A percentile compares a stretch with the other conserved stretches of the same genome.
Evolutionary conservation across 768 basidiomycete genomes (phyloP).

Genomic region (Collybia nuda): DNA sequence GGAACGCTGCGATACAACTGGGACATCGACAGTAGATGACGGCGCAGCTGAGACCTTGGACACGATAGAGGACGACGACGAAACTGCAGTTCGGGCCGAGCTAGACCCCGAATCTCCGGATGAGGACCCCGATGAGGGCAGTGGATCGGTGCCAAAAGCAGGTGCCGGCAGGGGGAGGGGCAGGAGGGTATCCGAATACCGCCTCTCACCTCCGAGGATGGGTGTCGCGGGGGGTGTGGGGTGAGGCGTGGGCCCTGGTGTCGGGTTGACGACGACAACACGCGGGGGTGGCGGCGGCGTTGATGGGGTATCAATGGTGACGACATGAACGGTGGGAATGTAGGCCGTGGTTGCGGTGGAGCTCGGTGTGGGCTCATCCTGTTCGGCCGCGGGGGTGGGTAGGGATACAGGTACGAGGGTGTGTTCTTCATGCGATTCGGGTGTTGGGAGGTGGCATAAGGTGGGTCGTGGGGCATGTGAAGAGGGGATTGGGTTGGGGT

Average conservation of each 20-base stretch:
- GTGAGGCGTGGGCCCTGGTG: constrained; percentile 74
- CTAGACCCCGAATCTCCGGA: not conserved
- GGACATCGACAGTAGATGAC: too few species aligned
- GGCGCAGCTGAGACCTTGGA: not conserved
- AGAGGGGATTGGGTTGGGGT: constrained; percentile 7
- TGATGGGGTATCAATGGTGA: constrained; percentile 2
- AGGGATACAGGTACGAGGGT: not conserved
- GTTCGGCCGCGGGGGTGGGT: constrained; percentile 1
- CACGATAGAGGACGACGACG: not conserved
- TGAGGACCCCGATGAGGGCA: not conserved
- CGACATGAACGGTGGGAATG: not conserved
- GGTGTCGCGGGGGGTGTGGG: constrained; percentile 81
- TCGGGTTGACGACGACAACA: constrained; percentile 72
- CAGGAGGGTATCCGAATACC: not conserved
- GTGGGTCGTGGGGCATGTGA: not conserved
- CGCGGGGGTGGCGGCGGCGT: constrained; percentile 37
- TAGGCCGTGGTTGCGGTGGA: not conserved
- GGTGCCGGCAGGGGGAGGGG: not conserved
- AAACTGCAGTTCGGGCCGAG: not conserved
- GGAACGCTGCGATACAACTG: not conserved
- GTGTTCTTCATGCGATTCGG: not conserved
- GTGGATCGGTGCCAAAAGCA: not conserved
- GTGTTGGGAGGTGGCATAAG: not conserved
- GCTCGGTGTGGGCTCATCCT: not conserved
- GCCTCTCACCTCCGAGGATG: constrained; percentile 1